phyloP scores from a whole-genome alignment of 2,329 filamentous ascomycete species.

The Ciborinia camelliae region DNA sequence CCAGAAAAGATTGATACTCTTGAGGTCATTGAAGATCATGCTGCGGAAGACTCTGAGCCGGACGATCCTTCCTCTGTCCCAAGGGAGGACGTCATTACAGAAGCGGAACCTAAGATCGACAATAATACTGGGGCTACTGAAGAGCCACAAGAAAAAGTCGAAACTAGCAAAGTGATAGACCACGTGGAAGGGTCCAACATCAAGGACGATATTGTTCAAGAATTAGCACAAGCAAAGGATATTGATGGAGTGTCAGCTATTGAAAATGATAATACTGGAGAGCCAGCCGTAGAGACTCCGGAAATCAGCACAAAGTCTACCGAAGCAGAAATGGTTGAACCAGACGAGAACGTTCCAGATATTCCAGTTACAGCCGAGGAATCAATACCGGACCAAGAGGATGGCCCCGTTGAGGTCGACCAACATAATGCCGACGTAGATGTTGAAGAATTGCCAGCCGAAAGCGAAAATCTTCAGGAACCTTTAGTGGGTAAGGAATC shows the following conservation, averaged over 20 bases:
- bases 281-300: background rate
- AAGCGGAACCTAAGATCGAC: background rate
- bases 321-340: background rate
- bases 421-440: background rate
- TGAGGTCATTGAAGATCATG: background rate
- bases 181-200: background rate
- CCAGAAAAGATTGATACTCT: background rate
- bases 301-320: background rate
- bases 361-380: background rate
- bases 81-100: background rate
- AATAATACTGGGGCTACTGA: background rate
- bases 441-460: background rate
- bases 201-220: background rate
- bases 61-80: background rate
- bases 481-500: background rate
- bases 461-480: background rate
- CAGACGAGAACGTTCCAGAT: background rate
- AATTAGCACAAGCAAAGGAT: background rate
- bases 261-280: background rate
- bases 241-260: background rate
- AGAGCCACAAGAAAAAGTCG: background rate
- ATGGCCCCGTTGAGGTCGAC: background rate
- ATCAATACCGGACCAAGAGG: background rate
- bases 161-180: background rate
- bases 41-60: background rate